Evolutionary conservation across 2,329 filamentous ascomycete genomes (phyloP).

Genomic region (Pseudogymnoascus sp.): DNA sequence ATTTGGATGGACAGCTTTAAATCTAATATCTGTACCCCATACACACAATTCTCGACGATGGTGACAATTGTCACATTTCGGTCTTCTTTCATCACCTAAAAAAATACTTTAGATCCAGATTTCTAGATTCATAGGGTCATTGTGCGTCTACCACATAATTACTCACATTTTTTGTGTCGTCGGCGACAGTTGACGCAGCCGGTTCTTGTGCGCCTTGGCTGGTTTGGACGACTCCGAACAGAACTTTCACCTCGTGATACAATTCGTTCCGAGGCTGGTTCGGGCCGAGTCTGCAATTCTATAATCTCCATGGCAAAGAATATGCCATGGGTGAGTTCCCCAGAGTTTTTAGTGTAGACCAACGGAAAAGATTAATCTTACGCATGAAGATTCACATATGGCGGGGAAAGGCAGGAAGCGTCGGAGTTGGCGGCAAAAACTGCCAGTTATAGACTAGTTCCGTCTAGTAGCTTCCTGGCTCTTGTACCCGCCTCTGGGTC

Average conservation of each 20-base stretch:
- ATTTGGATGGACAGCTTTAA: slow-evolving; percentile 27
- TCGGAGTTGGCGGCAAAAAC: not conserved
- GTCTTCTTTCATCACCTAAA: slow-evolving; percentile 26
- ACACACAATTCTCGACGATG: slow-evolving; percentile 25
- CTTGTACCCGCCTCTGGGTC: too few relatives aligned
- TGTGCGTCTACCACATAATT: not conserved
- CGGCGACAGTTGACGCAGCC: slow-evolving; percentile 29
- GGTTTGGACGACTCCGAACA: not conserved
- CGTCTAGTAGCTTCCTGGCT: too few relatives aligned
- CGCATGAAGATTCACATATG: too few relatives aligned
- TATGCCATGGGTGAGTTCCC: not conserved
- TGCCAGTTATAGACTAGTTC: not conserved
- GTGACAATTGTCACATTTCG: slow-evolving; percentile 26
- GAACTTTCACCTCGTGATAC: not conserved
- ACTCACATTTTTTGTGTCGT: slow-evolving; percentile 26
- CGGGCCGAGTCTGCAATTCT: not conserved
- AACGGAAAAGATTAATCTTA: too few relatives aligned
- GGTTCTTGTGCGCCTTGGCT: slow-evolving; percentile 24
- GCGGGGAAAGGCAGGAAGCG: not conserved
- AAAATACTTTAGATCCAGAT: not conserved
- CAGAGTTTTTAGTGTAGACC: not conserved
- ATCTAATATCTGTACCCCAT: slow-evolving; percentile 27
- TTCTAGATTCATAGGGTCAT: not conserved
- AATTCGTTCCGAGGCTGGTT: not conserved
- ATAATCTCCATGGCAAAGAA: not conserved